A percentile compares a stretch with the other conserved stretches of the same genome.
Evolutionary conservation across 306 rosid genomes (phyloP).

Genomic region (Gillenia trifoliata): DNA sequence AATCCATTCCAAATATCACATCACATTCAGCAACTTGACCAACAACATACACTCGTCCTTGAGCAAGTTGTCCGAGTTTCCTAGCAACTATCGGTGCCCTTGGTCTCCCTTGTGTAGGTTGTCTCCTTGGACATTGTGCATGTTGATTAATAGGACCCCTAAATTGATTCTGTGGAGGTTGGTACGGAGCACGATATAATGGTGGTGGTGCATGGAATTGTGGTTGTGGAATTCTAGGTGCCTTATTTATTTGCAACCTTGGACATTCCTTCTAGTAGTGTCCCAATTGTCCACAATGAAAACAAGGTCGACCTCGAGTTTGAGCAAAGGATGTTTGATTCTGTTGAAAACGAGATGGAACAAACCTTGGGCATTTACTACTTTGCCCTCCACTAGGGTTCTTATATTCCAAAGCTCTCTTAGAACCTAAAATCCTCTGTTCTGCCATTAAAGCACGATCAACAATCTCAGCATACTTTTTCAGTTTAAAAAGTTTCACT

Average conservation of each 20-base stretch:
- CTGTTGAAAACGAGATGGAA: neutral
- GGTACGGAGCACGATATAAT: neutral
- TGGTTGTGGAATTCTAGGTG: no score
- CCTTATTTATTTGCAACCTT: no score
- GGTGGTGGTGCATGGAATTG: neutral
- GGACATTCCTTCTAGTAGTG: neutral
- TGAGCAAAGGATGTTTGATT: no score
- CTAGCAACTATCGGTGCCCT: neutral
- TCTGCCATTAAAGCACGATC: neutral
- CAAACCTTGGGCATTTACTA: neutral
- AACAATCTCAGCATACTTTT: neutral
- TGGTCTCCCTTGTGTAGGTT: neutral
- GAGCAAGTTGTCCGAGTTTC: no score
- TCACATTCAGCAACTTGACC: no score
- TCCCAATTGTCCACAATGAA: neutral
- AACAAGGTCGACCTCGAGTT: neutral
- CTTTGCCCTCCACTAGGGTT: no score
- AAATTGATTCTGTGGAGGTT: no score
- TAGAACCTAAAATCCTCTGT: neutral
- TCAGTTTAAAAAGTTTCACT: neutral
- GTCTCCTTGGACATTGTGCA: neutral
- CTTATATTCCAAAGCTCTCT: neutral
- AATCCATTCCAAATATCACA: no score
- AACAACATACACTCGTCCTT: no score
- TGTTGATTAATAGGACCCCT: no score